Evolutionary conservation across 768 basidiomycete species (phyloP).

Genomic region (Russula vinacea): DNA sequence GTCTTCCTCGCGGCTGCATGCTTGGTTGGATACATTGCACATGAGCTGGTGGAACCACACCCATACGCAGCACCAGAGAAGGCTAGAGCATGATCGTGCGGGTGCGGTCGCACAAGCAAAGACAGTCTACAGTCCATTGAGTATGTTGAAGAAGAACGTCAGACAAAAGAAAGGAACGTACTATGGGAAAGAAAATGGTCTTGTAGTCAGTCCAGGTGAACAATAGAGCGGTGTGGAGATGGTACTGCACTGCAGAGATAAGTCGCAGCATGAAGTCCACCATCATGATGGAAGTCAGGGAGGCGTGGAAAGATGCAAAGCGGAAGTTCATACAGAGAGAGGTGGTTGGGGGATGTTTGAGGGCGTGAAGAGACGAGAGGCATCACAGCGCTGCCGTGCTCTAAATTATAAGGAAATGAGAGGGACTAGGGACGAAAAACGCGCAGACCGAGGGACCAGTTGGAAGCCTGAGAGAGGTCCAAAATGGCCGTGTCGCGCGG

Average conservation of each 20-base stretch:
- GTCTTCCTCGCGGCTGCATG: slow-evolving; percentile 31
- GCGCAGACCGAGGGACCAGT: slow-evolving; percentile 13
- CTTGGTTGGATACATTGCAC: slow-evolving; percentile 34
- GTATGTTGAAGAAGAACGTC: not conserved
- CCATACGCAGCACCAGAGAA: slow-evolving; percentile 28
- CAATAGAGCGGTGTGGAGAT: slow-evolving; percentile 31
- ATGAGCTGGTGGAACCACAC: slow-evolving; percentile 32
- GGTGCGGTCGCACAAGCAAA: slow-evolving; percentile 30
- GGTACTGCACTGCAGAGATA: slow-evolving; percentile 18
- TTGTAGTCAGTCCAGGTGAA: slow-evolving; percentile 37
- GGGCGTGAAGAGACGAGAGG: slow-evolving; percentile 1
- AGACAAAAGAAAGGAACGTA: slow-evolving; percentile 20
- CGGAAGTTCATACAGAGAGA: slow-evolving; percentile 8
- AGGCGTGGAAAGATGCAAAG: slow-evolving; percentile 5
- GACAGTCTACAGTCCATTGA: slow-evolving; percentile 14
- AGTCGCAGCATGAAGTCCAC: slow-evolving; percentile 10
- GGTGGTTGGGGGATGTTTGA: slow-evolving; percentile 11
- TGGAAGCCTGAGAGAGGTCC: slow-evolving; percentile 1
- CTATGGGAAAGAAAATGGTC: slow-evolving; percentile 35
- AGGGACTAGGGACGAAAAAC: slow-evolving; percentile 3
- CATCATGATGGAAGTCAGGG: slow-evolving; percentile 1
- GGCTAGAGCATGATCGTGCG: slow-evolving; percentile 7
- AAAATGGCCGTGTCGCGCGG: slow-evolving; percentile 11
- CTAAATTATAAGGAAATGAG: slow-evolving; percentile 14
- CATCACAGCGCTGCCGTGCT: slow-evolving; percentile 18